phyloP scores from a whole-genome alignment of 2,329 filamentous ascomycete species.

The Celoporthe dispersa region DNA sequence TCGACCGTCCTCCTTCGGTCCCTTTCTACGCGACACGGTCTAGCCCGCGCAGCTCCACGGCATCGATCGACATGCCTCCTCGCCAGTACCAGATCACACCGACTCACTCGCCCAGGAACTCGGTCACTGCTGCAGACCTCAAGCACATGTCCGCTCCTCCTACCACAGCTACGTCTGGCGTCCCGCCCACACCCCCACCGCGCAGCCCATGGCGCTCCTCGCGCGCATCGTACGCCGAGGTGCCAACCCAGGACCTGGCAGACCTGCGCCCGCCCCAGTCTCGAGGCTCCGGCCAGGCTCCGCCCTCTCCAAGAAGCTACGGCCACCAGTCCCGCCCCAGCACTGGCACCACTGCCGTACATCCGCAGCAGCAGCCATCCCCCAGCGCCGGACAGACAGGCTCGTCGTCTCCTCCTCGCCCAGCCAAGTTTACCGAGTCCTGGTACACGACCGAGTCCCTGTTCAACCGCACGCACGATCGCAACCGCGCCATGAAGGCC shows the following conservation, averaged over 20 bases:
- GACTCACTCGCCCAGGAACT: slow-evolving; percentile 49
- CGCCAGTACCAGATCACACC: slow-evolving; percentile 58
- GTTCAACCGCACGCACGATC: slow-evolving; percentile 57
- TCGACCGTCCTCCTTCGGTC: slow-evolving; percentile 59
- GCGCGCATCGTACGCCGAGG: slow-evolving; percentile 47
- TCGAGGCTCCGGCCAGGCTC: slow-evolving; percentile 27
- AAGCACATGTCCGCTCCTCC: slow-evolving; percentile 51
- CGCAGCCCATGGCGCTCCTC: slow-evolving; percentile 44
- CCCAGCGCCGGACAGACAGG: slow-evolving; percentile 29
- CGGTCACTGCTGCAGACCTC: slow-evolving; percentile 46
- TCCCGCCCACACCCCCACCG: slow-evolving; percentile 12
- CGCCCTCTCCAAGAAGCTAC: slow-evolving; percentile 35
- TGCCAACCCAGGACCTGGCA: slow-evolving; percentile 40
- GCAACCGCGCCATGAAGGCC: slow-evolving; percentile 48
- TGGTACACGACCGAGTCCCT: slow-evolving; percentile 61
- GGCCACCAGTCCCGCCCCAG: slow-evolving; percentile 38
- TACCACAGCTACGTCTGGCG: slow-evolving; percentile 23
- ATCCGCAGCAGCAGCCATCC: slow-evolving; percentile 30
- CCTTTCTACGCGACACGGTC: slow-evolving; percentile 80
- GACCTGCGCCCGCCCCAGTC: slow-evolving; percentile 34
- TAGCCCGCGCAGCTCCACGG: slow-evolving; percentile 55
- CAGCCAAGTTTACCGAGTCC: slow-evolving; percentile 56
- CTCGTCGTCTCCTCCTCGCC: slow-evolving; percentile 41
- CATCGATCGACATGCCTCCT: slow-evolving; percentile 60
- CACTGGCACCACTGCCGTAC: slow-evolving; percentile 35